Base-by-base conservation (phyloP, 164 flowering plant genomes). In the Vitis labrusca region DNA sequence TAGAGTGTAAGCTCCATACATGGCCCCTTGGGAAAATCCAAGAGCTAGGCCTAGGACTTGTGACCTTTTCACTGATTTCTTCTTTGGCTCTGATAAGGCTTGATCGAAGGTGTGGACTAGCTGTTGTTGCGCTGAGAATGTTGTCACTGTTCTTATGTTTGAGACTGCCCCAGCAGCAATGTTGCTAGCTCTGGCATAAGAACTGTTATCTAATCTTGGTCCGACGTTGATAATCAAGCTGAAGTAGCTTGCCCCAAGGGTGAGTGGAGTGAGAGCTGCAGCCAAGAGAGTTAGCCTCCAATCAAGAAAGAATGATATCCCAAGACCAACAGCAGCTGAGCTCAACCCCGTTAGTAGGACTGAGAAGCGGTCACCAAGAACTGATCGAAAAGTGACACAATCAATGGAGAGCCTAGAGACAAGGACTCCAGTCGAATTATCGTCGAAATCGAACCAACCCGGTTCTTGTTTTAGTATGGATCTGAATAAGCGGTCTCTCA, bases 1-100 rank as follows among this genome's bases (percentile, higher is more conserved):
- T 44, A 87, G 55, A 9, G 93, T 91, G 66, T 88, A 91, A 1
- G 96, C 91, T 29, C 84, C 93, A 66, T 91, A 91, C 96, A 91
- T 91, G 14, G 88, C 85, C 51, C 90, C 93, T 77, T 91, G 96
- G 56, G 86, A 87, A 16, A 87, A 69, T 3, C 93, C 96, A 1
- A 86, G 80, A 5, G 86, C 81, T 72, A 86, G 51, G 13, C 96
- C 96, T 57, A 87, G 60, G 50, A 91, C 59, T 50, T 86, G 93
- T n/a, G 96, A 77, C 60, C 80, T 75, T 62, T 53, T 77, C 64
- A 77, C 67, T 1, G 89, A 87, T 68, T 80, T 85, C 65, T 75
- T 78, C 74, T 51, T 80, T 0, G 96, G 93, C 52, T 82, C 91
- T 0, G 80, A 76, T 59, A 91, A 78, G 10, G 90, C 88, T 66